Conservation (phyloP, 2,329 filamentous ascomycete genomes). For the Sarocladium brachiariae region DNA sequence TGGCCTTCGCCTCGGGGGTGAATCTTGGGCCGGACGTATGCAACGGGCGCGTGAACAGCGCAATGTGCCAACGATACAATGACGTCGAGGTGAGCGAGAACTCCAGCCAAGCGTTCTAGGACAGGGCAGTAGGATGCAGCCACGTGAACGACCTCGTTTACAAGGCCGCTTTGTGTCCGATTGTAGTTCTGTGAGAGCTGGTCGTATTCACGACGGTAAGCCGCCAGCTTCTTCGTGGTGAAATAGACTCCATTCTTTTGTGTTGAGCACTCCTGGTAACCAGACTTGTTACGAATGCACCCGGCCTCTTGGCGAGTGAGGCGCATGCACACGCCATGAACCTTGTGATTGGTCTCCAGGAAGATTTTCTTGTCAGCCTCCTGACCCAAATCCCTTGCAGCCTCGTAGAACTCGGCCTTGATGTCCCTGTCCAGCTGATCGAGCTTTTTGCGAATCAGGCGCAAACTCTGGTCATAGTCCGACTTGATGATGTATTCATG, state of each 20-base stretch:
- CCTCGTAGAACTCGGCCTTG: slow-evolving; percentile 69
- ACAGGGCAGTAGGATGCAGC: slow-evolving; percentile 93
- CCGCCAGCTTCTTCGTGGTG: slow-evolving; percentile 75
- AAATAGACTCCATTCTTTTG: slow-evolving; percentile 99
- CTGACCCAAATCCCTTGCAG: slow-evolving; percentile 75
- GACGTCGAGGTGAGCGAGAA: slow-evolving; percentile 90
- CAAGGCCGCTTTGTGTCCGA: slow-evolving; percentile 83
- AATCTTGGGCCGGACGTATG: slow-evolving; percentile 86
- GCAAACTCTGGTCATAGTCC: slow-evolving; percentile 86
- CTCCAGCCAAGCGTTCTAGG: slow-evolving; percentile 77
- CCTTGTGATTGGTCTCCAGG: slow-evolving; percentile 81
- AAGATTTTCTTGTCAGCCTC: slow-evolving; percentile 99
- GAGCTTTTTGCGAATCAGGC: slow-evolving; percentile 83
- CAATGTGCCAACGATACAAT: slow-evolving; percentile 91
- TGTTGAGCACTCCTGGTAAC: slow-evolving; percentile 91
- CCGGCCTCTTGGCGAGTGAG: slow-evolving; percentile 85
- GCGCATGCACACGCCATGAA: slow-evolving; percentile 94
- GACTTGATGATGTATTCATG: slow-evolving; percentile 99
- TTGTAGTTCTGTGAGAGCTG: slow-evolving; percentile 93
- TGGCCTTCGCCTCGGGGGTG: slow-evolving; percentile 82
- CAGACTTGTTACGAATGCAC: slow-evolving; percentile 84
- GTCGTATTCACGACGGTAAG: slow-evolving; percentile 82
- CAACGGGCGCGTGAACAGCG: slow-evolving; percentile 84
- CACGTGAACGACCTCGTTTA: slow-evolving; percentile 86
- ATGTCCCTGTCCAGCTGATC: slow-evolving; percentile 80